phyloP scores from a whole-genome alignment of 2,329 filamentous ascomycete genomes.

The Colletotrichum horii region DNA sequence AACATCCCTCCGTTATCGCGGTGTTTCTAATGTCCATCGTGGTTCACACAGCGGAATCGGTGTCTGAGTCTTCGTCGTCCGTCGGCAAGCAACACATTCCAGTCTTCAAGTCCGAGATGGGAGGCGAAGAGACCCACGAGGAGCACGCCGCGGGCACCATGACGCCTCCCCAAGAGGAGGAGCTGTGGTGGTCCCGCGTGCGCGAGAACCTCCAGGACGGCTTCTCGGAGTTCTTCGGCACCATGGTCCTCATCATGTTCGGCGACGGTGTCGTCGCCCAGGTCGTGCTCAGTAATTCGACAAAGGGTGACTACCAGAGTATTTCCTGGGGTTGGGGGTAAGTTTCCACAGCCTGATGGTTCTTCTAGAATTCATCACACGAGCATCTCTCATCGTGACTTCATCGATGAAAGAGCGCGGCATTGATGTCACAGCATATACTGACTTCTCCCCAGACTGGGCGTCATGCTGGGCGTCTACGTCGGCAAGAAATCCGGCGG shows the following conservation, averaged over 20 bases:
- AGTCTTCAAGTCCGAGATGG: conserved; percentile 37
- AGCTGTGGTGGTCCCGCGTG: conserved; percentile 55
- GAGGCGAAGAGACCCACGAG: conserved; percentile 21
- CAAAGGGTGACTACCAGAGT: conserved; percentile 54
- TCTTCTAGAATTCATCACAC: background rate
- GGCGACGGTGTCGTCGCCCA: conserved; percentile 76
- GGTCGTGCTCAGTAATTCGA: conserved; percentile 60
- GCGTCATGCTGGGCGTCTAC: conserved; percentile 74
- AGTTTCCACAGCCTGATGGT: conserved; percentile 23
- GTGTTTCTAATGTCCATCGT: conserved; percentile 32
- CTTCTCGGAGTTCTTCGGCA: conserved; percentile 72
- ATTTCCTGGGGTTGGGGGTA: conserved; percentile 57
- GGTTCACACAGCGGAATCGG: conserved; percentile 30
- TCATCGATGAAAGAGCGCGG: background rate
- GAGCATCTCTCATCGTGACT: background rate
- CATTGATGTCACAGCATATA: background rate
- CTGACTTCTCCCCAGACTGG: conserved; percentile 48
- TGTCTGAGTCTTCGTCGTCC: conserved; percentile 37
- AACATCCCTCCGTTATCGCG: background rate
- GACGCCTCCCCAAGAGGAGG: conserved; percentile 25
- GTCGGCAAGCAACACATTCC: conserved; percentile 33
- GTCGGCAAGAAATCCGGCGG: conserved; percentile 68
- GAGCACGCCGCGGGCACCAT: conserved; percentile 21
- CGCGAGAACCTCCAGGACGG: conserved; percentile 59
- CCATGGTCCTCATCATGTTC: conserved; percentile 72